Conservation (phyloP, 148 eudicot genomes). For the Rhododendron vialii region DNA sequence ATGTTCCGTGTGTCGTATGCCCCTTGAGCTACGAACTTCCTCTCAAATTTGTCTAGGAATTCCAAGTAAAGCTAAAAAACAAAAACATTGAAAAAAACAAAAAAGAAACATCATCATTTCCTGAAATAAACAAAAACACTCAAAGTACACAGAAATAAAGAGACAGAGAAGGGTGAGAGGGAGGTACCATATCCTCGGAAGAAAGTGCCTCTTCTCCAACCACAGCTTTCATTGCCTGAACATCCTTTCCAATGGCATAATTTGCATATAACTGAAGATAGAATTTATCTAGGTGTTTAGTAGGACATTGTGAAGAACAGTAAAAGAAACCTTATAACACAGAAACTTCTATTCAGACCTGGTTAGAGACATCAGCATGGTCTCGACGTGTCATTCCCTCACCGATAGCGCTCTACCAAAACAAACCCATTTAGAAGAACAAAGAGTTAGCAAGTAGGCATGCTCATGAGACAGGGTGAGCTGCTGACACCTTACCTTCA, state of each 20-base stretch:
- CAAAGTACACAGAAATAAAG: not conserved
- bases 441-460: not conserved
- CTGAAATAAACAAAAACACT: not conserved
- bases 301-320: not conserved
- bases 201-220: constrained; percentile 99
- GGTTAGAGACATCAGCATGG: constrained; percentile 98
- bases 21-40: constrained; percentile 93
- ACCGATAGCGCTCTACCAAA: constrained; percentile 90
- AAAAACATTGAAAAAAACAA: not conserved
- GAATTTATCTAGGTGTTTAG: constrained; percentile 1
- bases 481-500: constrained; percentile 46
- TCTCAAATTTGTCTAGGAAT: constrained; percentile 94
- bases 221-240: constrained; percentile 99
- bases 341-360: constrained; percentile 33
- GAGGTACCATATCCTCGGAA: constrained; percentile 77
- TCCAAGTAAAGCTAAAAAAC: constrained; percentile 74
- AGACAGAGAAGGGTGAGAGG: not conserved
- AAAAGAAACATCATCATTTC: not conserved
- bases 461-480: not conserved
- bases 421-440: not conserved
- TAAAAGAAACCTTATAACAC: not conserved
- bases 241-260: constrained; percentile 98
- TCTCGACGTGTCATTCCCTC: constrained; percentile 99
- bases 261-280: constrained; percentile 79
- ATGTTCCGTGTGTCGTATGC: constrained; percentile 96